Evolutionary conservation across 139 green algal species (phyloP), one percentile per base, ranked within the genome.

Genomic region (Chlorella sp.): DNA sequence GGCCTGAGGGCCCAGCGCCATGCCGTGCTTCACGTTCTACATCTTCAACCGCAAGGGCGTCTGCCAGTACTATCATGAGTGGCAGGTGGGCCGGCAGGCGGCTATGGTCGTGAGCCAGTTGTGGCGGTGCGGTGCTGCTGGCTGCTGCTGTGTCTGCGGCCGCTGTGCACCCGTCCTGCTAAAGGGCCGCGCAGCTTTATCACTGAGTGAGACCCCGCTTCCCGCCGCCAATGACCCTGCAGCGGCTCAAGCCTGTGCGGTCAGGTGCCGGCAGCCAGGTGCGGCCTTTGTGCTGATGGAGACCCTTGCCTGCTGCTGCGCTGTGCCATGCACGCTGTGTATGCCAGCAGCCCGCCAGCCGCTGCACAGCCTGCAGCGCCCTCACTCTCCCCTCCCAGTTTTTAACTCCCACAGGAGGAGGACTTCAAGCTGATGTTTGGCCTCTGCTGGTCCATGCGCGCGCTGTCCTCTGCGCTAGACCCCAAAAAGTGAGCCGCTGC

Each of bases 391-490:
- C 56, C 13, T 65, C 11, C 56, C 13, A n/a, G n/a, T n/a, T n/a
- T n/a, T n/a, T n/a, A n/a, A n/a, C n/a, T 3, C 60, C 11, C 8
- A 34, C 65, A 78, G 19, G 83, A 83, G 26, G 96, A 98, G 73
- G 96, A 99, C 70, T 92, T 96, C 76, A 99, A 99, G 90, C 93
- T 98, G 70, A 96, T 99, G 93, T 99, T 99, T 91, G 96, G 96
- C 1, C 89, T 99, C 5, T 92, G 98, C 76, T 99, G 97, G 91
- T 97, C 95, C 1, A 87, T 99, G 62, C 95, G 91, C 70, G 95
- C 94, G 40, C 95, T 99, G 64, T 87, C 90, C 34, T 91, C 95
- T 9, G 94, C 97, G 2, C 86, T 99, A 48, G 93, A 98, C 69
- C 95, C 96, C 22, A 94, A 90, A 60, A 92, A 89, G 94, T 96